These are phyloP conservation scores for Russula ochroleuca DNA, from an alignment of 768 basidiomycete species.

Conservation along the genomic window DNA sequence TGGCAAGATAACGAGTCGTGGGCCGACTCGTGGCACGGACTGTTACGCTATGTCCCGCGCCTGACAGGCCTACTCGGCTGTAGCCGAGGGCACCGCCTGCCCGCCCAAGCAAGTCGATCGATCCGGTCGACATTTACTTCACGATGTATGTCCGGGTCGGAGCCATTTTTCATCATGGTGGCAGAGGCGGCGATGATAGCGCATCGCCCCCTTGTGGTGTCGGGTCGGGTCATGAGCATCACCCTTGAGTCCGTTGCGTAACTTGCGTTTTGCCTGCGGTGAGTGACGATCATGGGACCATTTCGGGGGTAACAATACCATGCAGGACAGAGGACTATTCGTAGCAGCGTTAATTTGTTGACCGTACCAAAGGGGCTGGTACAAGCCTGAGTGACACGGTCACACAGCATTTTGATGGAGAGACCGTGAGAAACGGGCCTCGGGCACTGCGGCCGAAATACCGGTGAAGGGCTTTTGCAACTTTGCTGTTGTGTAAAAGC, in stretches of 20 bases:
- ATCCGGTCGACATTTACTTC: background rate
- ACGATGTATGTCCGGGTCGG: background rate
- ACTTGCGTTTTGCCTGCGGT: background rate
- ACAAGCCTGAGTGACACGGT: too few relatives aligned
- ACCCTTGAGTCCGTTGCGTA: background rate
- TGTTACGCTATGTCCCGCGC: background rate
- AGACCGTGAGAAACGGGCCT: background rate
- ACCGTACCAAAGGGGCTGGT: background rate
- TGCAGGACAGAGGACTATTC: background rate
- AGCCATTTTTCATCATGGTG: background rate
- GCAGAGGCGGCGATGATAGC: background rate
- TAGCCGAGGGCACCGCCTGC: slow-evolving; percentile 1
- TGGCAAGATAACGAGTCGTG: background rate
- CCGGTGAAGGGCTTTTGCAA: background rate
- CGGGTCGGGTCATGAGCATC: background rate
- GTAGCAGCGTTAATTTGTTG: background rate
- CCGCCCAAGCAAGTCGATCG: background rate
- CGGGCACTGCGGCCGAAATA: background rate
- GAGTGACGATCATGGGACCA: background rate
- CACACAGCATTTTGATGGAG: too few relatives aligned
- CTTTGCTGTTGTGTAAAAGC: background rate
- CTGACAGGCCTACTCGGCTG: background rate
- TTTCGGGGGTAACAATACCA: background rate
- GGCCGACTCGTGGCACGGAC: background rate
- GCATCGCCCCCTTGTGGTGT: background rate